Conservation (phyloP, 1,284 basidiomycete species). For the Ganoderma sp. region DNA sequence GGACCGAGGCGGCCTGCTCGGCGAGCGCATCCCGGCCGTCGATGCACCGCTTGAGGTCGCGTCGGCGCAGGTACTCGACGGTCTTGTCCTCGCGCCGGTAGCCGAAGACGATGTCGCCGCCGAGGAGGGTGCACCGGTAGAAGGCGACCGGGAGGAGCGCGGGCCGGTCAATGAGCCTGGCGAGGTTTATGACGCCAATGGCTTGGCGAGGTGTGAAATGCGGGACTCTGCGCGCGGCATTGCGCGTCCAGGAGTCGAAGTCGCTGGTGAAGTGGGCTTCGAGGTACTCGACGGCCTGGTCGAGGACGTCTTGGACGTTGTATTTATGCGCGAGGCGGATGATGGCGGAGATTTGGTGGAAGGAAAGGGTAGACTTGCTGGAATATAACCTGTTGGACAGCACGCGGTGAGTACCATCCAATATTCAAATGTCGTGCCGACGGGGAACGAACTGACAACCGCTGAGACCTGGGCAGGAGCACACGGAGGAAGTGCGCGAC, state of each 20-base stretch:
- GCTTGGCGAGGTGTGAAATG: not conserved
- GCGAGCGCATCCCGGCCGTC: not conserved
- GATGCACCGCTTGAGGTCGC: slow-evolving; percentile 14
- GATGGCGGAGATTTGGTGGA: slow-evolving; percentile 1
- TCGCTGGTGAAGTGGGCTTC: not conserved
- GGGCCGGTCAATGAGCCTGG: slow-evolving; percentile 9
- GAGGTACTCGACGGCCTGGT: not conserved
- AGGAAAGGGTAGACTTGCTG: not conserved
- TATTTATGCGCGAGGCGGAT: slow-evolving; percentile 11
- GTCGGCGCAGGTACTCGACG: not conserved
- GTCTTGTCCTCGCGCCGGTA: slow-evolving; percentile 8
- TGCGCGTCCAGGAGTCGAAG: not conserved
- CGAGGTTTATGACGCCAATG: slow-evolving; percentile 19
- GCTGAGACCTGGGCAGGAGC: not conserved
- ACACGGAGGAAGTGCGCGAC: slow-evolving; percentile 14
- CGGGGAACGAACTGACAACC: not conserved
- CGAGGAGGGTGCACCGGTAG: slow-evolving; percentile 14
- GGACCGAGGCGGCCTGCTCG: not conserved
- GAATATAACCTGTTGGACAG: not conserved
- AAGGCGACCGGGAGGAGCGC: slow-evolving; percentile 15
- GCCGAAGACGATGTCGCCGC: slow-evolving; percentile 7
- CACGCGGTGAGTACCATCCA: not conserved
- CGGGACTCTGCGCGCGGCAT: not conserved
- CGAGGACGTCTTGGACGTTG: not conserved
- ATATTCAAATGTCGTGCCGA: not conserved